Conservation (phyloP, 441 rosid genomes). For the Viola pubescens region DNA sequence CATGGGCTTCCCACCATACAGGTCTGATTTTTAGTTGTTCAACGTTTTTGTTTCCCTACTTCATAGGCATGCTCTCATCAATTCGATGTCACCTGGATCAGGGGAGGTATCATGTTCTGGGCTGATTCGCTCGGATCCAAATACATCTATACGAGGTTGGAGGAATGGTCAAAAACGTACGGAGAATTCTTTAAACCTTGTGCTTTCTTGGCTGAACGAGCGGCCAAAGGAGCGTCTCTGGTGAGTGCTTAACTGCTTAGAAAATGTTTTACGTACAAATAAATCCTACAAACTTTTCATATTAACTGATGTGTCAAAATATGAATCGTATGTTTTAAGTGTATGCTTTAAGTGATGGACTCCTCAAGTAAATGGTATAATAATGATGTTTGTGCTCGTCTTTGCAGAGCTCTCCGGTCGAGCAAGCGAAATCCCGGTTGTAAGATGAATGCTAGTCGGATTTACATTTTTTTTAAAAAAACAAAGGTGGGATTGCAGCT, state of each 20-base stretch:
- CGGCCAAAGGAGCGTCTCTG: constrained; percentile 74
- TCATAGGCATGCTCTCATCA: constrained; percentile 16
- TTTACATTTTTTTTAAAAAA: too few relatives aligned
- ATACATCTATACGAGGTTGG: constrained; percentile 64
- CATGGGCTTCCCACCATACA: constrained; percentile 96
- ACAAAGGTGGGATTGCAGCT: too few relatives aligned
- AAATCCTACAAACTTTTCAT: not conserved
- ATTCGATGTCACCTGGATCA: constrained; percentile 23
- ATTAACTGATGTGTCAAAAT: not conserved
- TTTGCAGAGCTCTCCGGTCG: constrained; percentile 59
- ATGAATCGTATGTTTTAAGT: not conserved
- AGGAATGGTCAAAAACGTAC: constrained; percentile 71
- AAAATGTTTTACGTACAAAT: not conserved
- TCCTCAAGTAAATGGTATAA: not conserved
- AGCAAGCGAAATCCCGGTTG: constrained; percentile 50
- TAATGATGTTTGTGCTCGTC: constrained; percentile 1
- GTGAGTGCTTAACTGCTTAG: constrained; percentile 31
- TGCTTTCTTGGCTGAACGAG: constrained; percentile 75
- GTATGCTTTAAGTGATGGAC: not conserved
- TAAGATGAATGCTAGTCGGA: constrained; percentile 18
- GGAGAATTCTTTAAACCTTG: constrained; percentile 95
- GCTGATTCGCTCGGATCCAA: constrained; percentile 85
- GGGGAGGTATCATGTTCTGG: constrained; percentile 96
- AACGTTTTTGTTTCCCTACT: not conserved
- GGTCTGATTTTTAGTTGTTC: constrained; percentile 29